phyloP scores from a whole-genome alignment of 352 stramenopile genomes.

The Phytophthora ramorum region DNA sequence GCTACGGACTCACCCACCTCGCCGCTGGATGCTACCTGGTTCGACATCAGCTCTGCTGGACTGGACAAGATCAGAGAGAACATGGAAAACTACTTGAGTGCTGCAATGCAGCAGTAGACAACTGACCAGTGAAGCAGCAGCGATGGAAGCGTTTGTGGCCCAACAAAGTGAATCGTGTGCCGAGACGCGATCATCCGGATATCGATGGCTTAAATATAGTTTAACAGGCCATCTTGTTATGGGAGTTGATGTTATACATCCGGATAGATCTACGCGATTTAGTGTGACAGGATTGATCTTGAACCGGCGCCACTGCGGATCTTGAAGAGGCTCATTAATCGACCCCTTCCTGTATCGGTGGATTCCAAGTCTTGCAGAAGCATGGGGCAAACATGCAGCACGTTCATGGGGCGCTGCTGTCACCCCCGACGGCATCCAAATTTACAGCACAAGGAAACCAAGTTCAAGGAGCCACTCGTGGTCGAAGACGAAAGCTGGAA shows the following conservation, averaged over 20 bases:
- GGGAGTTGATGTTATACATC: background rate
- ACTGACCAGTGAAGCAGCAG: background rate
- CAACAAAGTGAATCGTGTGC: background rate
- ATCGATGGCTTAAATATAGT: background rate
- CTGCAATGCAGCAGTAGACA: conserved; percentile 23
- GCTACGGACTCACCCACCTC: conserved; percentile 5
- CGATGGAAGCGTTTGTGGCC: background rate
- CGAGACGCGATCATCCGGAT: background rate
- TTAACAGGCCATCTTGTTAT: background rate
- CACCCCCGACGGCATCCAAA: conserved; percentile 21
- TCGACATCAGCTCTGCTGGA: conserved; percentile 36
- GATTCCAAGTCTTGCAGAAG: background rate
- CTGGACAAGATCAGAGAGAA: conserved; percentile 30
- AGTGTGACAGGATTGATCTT: conserved; percentile 8
- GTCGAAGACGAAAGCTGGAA: conserved; percentile 88
- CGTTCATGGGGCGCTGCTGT: conserved; percentile 21
- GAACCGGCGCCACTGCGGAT: conserved; percentile 15
- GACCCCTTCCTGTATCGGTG: background rate
- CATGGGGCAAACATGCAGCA: conserved; percentile 38
- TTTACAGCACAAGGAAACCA: conserved; percentile 12
- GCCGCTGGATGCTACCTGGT: conserved; percentile 40
- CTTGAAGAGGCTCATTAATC: background rate
- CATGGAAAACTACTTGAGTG: conserved; percentile 35
- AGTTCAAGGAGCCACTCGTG: conserved; percentile 62
- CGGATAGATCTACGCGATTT: background rate